phyloP scores from a whole-genome alignment of 805 yeast genomes.

The Saccharomyces mikatae region DNA sequence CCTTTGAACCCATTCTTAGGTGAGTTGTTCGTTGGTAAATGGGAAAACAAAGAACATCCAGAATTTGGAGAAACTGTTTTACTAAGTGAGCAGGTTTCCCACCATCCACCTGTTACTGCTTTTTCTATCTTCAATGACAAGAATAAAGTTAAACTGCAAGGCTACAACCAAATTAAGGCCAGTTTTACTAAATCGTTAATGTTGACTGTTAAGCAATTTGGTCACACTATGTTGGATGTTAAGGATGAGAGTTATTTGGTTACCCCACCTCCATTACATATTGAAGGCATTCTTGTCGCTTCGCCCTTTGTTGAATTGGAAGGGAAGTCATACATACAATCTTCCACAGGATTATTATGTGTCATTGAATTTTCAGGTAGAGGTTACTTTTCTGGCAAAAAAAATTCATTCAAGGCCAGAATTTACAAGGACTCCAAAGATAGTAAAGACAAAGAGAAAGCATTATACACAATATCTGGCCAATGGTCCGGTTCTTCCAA shows the following conservation, averaged over 20 bases:
- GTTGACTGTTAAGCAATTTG: conserved; percentile 79
- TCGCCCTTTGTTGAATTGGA: conserved; percentile 92
- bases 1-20: conserved; percentile 94
- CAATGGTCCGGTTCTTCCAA: conserved; percentile 87
- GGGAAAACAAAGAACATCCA: conserved; percentile 50
- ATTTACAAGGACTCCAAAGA: conserved; percentile 47
- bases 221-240: conserved; percentile 71
- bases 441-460: conserved; percentile 47
- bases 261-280: conserved; percentile 86
- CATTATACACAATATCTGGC: conserved; percentile 75
- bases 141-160: conserved; percentile 63
- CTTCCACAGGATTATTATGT: conserved; percentile 73
- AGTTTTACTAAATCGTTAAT: conserved; percentile 66
- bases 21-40: conserved; percentile 82
- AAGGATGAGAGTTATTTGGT: conserved; percentile 62
- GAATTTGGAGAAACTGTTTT: conserved; percentile 69
- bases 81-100: conserved; percentile 86
- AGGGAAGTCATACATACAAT: conserved; percentile 75
- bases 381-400: conserved; percentile 91
- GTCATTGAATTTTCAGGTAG: conserved; percentile 76
- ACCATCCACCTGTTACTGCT: conserved; percentile 96
- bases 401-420: conserved; percentile 86
- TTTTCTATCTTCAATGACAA: conserved; percentile 70
- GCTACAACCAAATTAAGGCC: conserved; percentile 83
- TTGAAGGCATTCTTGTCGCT: conserved; percentile 84